Conservation (phyloP, 2,329 filamentous ascomycete genomes). For the Pleochaeta shiraiana region DNA sequence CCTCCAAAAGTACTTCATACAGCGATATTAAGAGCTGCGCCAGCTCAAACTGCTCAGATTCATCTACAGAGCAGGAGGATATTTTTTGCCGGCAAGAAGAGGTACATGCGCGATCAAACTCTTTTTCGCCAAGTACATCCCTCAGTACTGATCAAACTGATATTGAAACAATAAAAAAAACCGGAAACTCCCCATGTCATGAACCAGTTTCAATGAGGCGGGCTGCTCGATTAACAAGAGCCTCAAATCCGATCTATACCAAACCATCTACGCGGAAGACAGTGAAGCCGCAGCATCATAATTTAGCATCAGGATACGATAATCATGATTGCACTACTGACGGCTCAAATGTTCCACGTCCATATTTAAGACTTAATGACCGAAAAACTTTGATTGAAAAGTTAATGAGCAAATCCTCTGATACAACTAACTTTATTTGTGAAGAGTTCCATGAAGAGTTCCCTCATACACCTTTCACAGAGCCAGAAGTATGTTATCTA, state of each 20-base stretch:
- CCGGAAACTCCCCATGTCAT: background rate
- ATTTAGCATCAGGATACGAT: background rate
- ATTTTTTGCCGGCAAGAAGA: conserved; percentile 1
- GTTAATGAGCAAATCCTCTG: too few relatives aligned
- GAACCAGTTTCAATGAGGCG: background rate
- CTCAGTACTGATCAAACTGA: conserved; percentile 3
- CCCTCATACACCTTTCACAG: background rate
- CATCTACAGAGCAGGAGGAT: background rate
- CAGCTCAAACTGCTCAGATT: background rate
- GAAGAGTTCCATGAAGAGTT: too few relatives aligned
- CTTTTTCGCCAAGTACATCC: conserved; percentile 4
- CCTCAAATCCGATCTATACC: background rate
- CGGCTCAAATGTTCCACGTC: background rate
- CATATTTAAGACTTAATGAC: background rate
- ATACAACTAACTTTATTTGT: too few relatives aligned
- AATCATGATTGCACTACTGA: background rate
- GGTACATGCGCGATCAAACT: background rate
- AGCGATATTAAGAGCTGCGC: background rate
- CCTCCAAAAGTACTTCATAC: background rate
- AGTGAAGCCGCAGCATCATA: too few relatives aligned
- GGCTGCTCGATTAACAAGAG: background rate
- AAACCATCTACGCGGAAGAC: background rate
- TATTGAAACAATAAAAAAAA: background rate
- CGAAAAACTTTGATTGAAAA: background rate
- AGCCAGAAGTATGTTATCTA: background rate